Percentiles rank a stretch among this genome's conserved stretches.
Conservation (phyloP, 371 early-diverging fungal genomes). For the Mortierella polycephala region DNA sequence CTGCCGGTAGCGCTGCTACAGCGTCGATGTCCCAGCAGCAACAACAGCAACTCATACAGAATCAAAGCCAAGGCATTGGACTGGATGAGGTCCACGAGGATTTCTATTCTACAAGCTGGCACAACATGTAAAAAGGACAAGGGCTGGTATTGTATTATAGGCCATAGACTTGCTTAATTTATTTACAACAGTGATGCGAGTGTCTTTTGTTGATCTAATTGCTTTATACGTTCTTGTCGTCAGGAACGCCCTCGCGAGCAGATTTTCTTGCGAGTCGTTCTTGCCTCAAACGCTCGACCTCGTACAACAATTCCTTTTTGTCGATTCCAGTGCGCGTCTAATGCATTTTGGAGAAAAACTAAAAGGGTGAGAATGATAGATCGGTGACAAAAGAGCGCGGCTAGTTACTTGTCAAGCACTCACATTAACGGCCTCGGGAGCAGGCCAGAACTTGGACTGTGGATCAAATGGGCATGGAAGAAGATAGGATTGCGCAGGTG, state of each 20-base stretch:
- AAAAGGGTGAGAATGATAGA: not conserved
- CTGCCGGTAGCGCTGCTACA: not conserved
- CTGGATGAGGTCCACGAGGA: constrained; percentile 1
- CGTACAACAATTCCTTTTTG: constrained; percentile 42
- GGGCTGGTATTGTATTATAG: not conserved
- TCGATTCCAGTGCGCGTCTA: constrained; percentile 54
- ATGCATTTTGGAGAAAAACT: not conserved
- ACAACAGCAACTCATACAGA: constrained; percentile 1
- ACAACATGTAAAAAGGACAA: constrained; percentile 7
- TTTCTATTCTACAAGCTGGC: constrained; percentile 14
- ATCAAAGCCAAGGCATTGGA: constrained; percentile 1
- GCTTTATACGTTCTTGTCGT: constrained; percentile 38
- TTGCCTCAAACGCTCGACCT: constrained; percentile 50
- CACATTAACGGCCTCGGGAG: constrained; percentile 47
- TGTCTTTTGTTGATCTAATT: not conserved
- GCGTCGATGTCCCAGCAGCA: constrained; percentile 3
- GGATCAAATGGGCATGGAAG: not conserved
- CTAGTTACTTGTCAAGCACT: too few relatives aligned
- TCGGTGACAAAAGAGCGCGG: not conserved
- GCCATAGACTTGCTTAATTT: too few relatives aligned
- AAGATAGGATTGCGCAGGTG: not conserved
- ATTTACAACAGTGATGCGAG: too few relatives aligned
- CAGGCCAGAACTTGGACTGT: constrained; percentile 49
- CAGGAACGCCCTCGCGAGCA: constrained; percentile 38
- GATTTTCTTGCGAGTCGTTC: constrained; percentile 52